Conservation (phyloP, 2,329 filamentous ascomycete species). For the Fusarium sp. region DNA sequence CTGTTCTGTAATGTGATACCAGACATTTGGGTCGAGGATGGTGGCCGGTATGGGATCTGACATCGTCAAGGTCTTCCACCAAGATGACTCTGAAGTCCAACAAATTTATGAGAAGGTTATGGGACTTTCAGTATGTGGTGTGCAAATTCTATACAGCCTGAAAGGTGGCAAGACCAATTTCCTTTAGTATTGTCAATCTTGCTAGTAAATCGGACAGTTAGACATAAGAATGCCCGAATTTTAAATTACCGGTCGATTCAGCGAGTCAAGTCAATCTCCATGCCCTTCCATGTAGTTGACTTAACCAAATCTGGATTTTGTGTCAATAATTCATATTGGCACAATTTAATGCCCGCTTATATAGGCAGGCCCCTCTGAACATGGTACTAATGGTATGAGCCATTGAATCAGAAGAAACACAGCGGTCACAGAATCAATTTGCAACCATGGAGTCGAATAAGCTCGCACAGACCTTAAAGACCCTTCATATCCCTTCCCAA, state of each 20-base stretch:
- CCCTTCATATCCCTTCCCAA: neutral
- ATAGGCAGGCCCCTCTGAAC: neutral
- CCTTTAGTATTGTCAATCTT: neutral
- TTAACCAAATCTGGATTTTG: neutral
- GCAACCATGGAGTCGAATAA: neutral
- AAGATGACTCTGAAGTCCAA: neutral
- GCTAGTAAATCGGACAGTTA: neutral
- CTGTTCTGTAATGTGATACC: slow-evolving; percentile 47
- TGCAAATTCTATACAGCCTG: neutral
- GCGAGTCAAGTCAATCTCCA: neutral
- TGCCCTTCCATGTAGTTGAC: neutral
- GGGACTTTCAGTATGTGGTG: neutral
- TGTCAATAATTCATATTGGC: neutral
- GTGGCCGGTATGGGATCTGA: slow-evolving; percentile 19
- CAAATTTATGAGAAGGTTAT: fast-evolving
- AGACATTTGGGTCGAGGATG: slow-evolving; percentile 46
- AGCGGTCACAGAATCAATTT: neutral
- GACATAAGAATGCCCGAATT: neutral
- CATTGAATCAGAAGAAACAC: neutral
- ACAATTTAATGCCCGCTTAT: neutral
- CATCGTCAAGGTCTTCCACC: neutral
- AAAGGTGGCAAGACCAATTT: no score
- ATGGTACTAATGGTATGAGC: no score
- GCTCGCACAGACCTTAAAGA: neutral
- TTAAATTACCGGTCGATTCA: no score